phyloP scores from a whole-genome alignment of 768 basidiomycete species.

The Daedaleopsis sinensis region DNA sequence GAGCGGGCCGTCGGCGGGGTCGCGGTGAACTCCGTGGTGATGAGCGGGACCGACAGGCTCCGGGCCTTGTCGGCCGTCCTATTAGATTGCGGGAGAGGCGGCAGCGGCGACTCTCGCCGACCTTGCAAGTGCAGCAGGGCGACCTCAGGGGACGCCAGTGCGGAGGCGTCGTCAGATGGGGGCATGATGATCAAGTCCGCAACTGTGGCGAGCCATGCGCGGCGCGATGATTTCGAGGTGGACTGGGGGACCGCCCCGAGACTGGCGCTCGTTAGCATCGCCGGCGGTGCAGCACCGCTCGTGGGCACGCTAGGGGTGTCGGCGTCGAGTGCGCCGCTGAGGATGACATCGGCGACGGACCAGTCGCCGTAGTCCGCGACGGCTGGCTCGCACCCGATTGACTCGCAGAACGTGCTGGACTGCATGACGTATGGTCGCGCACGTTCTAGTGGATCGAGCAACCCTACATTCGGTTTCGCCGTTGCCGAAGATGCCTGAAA shows the following conservation, averaged over 20 bases:
- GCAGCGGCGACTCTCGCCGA: not conserved
- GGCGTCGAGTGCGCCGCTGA: constrained; percentile 39
- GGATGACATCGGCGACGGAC: constrained; percentile 37
- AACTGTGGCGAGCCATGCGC: constrained; percentile 36
- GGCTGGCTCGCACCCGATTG: constrained; percentile 22
- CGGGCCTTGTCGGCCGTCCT: constrained; percentile 3
- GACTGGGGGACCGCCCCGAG: not conserved
- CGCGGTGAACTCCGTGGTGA: not conserved
- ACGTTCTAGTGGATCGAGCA: constrained; percentile 17
- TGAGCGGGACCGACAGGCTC: constrained; percentile 8
- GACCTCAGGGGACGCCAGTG: not conserved
- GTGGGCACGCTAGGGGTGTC: constrained; percentile 4
- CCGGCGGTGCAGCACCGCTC: not conserved
- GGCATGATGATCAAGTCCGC: constrained; percentile 36
- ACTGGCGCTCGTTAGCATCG: constrained; percentile 11
- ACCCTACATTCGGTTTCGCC: not conserved
- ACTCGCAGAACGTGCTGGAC: constrained; percentile 27
- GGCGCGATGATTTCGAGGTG: constrained; percentile 12
- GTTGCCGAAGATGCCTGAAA: constrained; percentile 19
- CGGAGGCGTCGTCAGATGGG: constrained; percentile 15
- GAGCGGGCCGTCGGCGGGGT: not conserved
- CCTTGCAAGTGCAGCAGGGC: not conserved
- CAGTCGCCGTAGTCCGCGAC: constrained; percentile 27
- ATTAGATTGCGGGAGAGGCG: not conserved
- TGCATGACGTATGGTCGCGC: constrained; percentile 35